A percentile compares a stretch with the other conserved stretches of the same genome.
phyloP scores from a whole-genome alignment of 2,329 filamentous ascomycete genomes.

The Mycocentrospora acerina region DNA sequence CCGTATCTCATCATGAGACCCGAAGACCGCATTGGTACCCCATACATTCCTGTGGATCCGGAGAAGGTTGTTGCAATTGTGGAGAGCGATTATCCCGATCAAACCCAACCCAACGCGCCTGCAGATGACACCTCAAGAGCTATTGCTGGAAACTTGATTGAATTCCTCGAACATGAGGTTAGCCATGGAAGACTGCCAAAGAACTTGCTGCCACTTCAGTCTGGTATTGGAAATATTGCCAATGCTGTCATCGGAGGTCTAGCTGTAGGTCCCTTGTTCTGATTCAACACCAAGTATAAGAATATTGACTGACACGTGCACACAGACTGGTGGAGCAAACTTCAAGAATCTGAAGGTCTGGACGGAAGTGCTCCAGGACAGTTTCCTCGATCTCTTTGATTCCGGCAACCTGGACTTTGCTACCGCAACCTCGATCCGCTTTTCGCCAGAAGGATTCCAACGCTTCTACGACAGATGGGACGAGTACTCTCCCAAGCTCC shows the following conservation, averaged over 20 bases:
- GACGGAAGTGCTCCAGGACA: conserved; percentile 92
- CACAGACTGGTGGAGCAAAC: conserved; percentile 67
- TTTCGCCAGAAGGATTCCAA: conserved; percentile 87
- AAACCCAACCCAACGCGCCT: conserved; percentile 71
- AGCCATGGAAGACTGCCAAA: conserved; percentile 72
- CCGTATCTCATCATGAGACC: conserved; percentile 83
- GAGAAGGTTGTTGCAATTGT: conserved; percentile 83
- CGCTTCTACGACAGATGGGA: conserved; percentile 89
- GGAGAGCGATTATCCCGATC: conserved; percentile 81
- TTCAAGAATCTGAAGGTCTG: conserved; percentile 88
- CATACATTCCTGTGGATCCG: conserved; percentile 79
- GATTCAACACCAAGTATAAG: too few species aligned
- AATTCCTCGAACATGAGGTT: conserved; percentile 86
- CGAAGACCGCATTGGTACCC: conserved; percentile 82
- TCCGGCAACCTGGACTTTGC: conserved; percentile 85
- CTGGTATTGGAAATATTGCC: conserved; percentile 89
- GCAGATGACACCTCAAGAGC: conserved; percentile 71
- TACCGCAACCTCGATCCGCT: conserved; percentile 85
- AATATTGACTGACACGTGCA: conserved; percentile 14
- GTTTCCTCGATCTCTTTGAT: conserved; percentile 91
- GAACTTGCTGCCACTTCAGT: conserved; percentile 79
- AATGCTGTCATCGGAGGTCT: conserved; percentile 88
- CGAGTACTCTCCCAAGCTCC: conserved; percentile 74
- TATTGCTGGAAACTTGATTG: conserved; percentile 79
- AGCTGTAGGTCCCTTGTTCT: conserved; percentile 42